Evolutionary conservation across 345 rosid species (phyloP).

Genomic region (Rhodamnia argentea): DNA sequence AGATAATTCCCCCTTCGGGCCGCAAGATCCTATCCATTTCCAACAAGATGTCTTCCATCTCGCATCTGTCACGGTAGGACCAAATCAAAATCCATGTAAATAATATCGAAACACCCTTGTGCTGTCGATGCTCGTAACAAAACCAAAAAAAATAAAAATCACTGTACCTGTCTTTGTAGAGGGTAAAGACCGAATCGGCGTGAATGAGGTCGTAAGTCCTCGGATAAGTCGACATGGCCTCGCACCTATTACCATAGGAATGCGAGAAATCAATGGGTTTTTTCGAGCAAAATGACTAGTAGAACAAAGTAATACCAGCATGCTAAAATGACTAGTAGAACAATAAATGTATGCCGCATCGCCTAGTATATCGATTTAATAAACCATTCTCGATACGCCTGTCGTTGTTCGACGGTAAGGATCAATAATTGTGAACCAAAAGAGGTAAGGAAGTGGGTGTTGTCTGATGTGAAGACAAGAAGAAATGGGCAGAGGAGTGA

Average conservation of each 20-base stretch:
- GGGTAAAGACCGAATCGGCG: slow-evolving; percentile 4
- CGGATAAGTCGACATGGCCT: slow-evolving; percentile 14
- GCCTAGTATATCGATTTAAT: not conserved
- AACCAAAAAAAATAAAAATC: too few relatives aligned
- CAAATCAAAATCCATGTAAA: not conserved
- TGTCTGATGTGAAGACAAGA: not conserved
- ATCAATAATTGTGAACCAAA: not conserved
- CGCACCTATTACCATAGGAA: not conserved
- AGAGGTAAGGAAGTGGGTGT: not conserved
- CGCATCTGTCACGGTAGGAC: slow-evolving; percentile 13
- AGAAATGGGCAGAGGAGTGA: not conserved
- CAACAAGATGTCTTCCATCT: slow-evolving; percentile 22
- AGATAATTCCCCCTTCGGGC: slow-evolving; percentile 32
- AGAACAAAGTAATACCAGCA: not conserved
- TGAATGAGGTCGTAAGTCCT: slow-evolving; percentile 13
- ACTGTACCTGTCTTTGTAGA: slow-evolving; percentile 9
- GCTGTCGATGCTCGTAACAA: not conserved
- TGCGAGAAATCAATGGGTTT: not conserved
- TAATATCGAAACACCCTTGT: not conserved
- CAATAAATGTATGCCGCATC: not conserved
- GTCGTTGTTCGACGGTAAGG: not conserved
- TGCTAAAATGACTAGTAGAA: not conserved
- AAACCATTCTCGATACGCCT: not conserved
- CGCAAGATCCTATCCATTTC: slow-evolving; percentile 45
- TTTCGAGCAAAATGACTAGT: not conserved